A percentile compares a stretch with the other conserved stretches of the same genome.
Evolutionary conservation across 805 yeast species (phyloP).

Genomic region (Wickerhamomyces xylosicus): DNA sequence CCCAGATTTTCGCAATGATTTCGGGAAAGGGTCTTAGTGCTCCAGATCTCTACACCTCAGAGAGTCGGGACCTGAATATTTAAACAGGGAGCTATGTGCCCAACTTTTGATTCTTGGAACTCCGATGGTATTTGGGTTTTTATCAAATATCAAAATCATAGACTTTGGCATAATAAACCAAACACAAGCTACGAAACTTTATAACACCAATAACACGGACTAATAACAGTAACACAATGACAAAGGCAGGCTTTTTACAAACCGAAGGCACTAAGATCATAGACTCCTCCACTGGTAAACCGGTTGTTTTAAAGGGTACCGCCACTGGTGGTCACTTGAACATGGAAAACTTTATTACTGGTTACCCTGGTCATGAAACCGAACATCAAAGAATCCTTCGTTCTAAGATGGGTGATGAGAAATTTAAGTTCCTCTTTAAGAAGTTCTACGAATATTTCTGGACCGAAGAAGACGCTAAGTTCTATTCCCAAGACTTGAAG

Average conservation of each 20-base stretch:
- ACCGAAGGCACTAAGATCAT: conserved; percentile 39
- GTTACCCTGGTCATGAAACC: conserved; percentile 43
- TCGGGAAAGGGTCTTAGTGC: too few species aligned
- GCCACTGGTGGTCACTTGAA: conserved; percentile 42
- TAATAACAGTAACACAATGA: too few species aligned
- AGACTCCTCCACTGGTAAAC: conserved; percentile 26
- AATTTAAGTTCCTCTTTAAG: conserved; percentile 37
- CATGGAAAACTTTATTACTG: conserved; percentile 48
- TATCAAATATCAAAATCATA: too few species aligned
- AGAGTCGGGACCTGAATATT: too few species aligned
- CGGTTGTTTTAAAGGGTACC: conserved; percentile 35
- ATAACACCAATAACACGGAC: too few species aligned
- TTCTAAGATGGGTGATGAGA: conserved; percentile 33
- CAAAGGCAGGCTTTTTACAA: conserved; percentile 27
- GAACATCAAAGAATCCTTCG: conserved; percentile 34
- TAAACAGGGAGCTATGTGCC: too few species aligned
- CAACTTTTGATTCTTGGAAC: too few species aligned
- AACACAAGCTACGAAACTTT: too few species aligned
- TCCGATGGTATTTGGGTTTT: too few species aligned
- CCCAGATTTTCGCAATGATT: too few species aligned
- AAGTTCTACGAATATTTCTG: conserved; percentile 44
- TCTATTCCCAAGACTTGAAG: conserved; percentile 28
- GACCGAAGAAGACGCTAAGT: conserved; percentile 39
- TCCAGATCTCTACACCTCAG: too few species aligned
- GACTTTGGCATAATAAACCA: too few species aligned